These are phyloP conservation scores for Trifolium pratense DNA, from an alignment of 306 rosid species.

Conservation along the genomic window DNA sequence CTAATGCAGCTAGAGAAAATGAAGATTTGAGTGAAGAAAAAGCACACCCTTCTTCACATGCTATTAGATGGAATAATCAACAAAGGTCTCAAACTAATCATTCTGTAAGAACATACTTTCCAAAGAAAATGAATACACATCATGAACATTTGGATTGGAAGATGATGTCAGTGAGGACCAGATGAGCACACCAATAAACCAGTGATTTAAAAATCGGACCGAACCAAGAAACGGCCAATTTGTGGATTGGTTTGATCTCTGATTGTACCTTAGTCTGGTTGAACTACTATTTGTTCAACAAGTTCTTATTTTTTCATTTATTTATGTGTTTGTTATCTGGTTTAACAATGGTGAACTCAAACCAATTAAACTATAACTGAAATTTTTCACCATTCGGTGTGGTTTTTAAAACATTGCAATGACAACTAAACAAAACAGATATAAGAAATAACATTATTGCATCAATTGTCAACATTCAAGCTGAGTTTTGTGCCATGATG, in stretches of 20 bases:
- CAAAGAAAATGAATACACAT: conserved; percentile 20
- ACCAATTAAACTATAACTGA: too few relatives aligned
- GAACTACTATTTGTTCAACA: neutral
- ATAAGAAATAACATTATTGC: neutral
- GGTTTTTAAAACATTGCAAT: too few relatives aligned
- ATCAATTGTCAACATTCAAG: conserved; percentile 6
- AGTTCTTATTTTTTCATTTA: neutral
- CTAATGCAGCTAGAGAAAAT: conserved; percentile 33
- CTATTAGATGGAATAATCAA: conserved; percentile 41
- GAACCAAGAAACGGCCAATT: neutral
- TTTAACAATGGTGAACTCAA: too few relatives aligned
- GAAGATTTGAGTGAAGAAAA: conserved; percentile 38
- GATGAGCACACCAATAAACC: conserved; percentile 1
- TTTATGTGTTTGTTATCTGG: neutral
- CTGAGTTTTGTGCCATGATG: neutral
- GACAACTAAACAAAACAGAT: conserved; percentile 9
- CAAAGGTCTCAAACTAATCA: conserved; percentile 43
- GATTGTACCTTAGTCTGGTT: neutral
- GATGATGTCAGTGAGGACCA: conserved; percentile 41
- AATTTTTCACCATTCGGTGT: too few relatives aligned
- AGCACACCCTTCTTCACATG: conserved; percentile 37
- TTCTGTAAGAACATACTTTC: conserved; percentile 17
- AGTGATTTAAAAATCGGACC: neutral
- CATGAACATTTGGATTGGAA: conserved; percentile 37
- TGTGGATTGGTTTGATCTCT: neutral